phyloP scores from a whole-genome alignment of 345 rosid genomes.

The Streptanthus diversifolius region DNA sequence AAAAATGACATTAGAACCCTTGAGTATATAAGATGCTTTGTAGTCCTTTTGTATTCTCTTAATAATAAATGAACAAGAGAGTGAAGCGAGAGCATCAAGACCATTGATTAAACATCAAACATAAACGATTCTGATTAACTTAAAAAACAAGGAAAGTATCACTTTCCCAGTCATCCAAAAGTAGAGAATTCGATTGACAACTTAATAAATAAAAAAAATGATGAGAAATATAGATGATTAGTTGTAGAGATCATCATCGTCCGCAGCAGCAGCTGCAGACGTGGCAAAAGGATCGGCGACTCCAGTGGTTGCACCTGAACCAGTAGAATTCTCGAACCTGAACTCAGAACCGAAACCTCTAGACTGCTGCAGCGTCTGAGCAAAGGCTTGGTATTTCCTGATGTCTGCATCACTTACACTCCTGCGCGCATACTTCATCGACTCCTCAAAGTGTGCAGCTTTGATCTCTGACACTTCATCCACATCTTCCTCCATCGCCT shows the following conservation, averaged over 20 bases:
- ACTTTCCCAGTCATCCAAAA: constrained; percentile 14
- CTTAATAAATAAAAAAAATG: background rate
- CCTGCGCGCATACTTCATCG: constrained; percentile 91
- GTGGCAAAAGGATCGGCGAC: constrained; percentile 75
- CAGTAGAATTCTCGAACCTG: constrained; percentile 57
- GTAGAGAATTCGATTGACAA: constrained; percentile 15
- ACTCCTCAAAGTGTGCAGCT: constrained; percentile 92
- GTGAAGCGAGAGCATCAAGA: background rate
- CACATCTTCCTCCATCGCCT: constrained; percentile 95
- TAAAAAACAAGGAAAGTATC: constrained; percentile 11
- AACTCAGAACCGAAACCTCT: constrained; percentile 91
- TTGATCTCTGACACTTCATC: constrained; percentile 87
- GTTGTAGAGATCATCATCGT: constrained; percentile 88
- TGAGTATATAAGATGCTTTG: too few species aligned
- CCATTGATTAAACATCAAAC: background rate
- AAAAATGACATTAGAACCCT: too few species aligned
- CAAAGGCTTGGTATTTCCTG: constrained; percentile 92
- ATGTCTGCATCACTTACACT: constrained; percentile 98
- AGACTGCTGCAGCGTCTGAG: constrained; percentile 96
- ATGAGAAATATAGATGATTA: constrained; percentile 19
- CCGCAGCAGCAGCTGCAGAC: constrained; percentile 61
- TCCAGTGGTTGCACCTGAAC: constrained; percentile 52
- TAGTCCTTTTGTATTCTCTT: too few species aligned
- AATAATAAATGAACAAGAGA: background rate
- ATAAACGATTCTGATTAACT: constrained; percentile 12